Percentiles rank a stretch among this genome's conserved stretches.
phyloP scores from a whole-genome alignment of 495 filamentous ascomycete genomes.

The Penicillium daleae region DNA sequence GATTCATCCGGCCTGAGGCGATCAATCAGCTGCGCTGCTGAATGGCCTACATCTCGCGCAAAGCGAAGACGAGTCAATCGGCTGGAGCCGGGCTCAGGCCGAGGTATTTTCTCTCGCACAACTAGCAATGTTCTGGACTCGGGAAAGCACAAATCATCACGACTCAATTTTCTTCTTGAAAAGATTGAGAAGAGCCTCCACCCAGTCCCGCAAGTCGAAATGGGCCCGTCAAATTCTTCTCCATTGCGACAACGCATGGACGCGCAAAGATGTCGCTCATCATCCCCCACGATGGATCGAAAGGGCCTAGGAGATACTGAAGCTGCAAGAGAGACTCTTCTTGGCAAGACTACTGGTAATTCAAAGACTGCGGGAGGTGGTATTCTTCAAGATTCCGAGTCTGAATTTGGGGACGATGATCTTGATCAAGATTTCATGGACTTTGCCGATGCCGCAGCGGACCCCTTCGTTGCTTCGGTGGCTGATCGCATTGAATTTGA shows the following conservation, averaged over 20 bases:
- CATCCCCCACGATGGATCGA: slow-evolving; percentile 52
- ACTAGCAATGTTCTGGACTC: slow-evolving; percentile 56
- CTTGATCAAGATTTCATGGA: slow-evolving; percentile 60
- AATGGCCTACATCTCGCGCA: slow-evolving; percentile 57
- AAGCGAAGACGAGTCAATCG: slow-evolving; percentile 54
- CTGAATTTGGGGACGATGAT: slow-evolving; percentile 65
- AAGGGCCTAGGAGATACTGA: slow-evolving; percentile 14
- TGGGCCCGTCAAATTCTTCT: slow-evolving; percentile 56
- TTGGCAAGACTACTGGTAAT: slow-evolving; percentile 10
- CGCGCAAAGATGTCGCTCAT: slow-evolving; percentile 39
- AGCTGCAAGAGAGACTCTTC: slow-evolving; percentile 13
- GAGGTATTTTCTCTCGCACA: slow-evolving; percentile 50
- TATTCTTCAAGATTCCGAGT: slow-evolving; percentile 45
- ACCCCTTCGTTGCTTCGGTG: slow-evolving; percentile 35
- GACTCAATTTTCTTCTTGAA: slow-evolving; percentile 66
- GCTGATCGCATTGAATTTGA: slow-evolving; percentile 18
- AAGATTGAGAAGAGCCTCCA: slow-evolving; percentile 66
- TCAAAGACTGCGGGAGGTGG: slow-evolving; percentile 15
- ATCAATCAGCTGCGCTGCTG: slow-evolving; percentile 72
- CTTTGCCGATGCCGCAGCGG: slow-evolving; percentile 43
- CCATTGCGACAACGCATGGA: slow-evolving; percentile 52
- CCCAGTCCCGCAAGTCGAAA: slow-evolving; percentile 36
- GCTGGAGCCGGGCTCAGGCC: slow-evolving; percentile 37
- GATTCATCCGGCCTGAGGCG: slow-evolving; percentile 62
- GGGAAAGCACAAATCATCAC: slow-evolving; percentile 56